These are phyloP conservation scores for Physcia stellaris DNA, from an alignment of 495 filamentous ascomycete genomes.

Conservation along the genomic window DNA sequence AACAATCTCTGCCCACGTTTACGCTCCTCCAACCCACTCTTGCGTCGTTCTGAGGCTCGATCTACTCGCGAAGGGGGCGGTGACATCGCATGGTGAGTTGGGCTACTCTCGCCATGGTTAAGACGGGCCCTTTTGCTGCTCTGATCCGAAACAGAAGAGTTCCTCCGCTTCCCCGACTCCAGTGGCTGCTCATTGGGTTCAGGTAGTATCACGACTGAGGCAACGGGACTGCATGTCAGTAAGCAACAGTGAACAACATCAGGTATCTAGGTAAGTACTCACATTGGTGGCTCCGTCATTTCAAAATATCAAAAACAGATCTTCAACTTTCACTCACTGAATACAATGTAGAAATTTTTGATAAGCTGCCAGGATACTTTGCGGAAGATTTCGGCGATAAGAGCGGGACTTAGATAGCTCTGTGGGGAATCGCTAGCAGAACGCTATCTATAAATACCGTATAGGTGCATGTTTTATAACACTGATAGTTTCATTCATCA, in stretches of 20 bases:
- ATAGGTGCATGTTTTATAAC: too few relatives aligned
- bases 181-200: conserved; percentile 25
- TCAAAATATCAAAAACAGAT: too few relatives aligned
- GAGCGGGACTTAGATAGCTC: too few relatives aligned
- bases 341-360: too few relatives aligned
- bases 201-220: conserved; percentile 53
- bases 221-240: conserved; percentile 31
- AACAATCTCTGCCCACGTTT: conserved; percentile 82
- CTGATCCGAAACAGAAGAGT: conserved; percentile 40
- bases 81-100: conserved; percentile 10
- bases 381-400: too few relatives aligned
- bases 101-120: conserved; percentile 20
- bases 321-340: too few relatives aligned
- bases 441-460: too few relatives aligned
- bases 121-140: conserved; percentile 43
- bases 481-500: too few relatives aligned
- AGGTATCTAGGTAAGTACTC: too few relatives aligned
- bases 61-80: conserved; percentile 10
- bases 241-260: neutral
- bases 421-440: too few relatives aligned
- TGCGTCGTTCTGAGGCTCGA: conserved; percentile 28
- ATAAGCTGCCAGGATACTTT: too few relatives aligned
- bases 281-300: conserved; percentile 22
- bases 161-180: conserved; percentile 38
- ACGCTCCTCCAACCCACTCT: conserved; percentile 57